Conservation (phyloP, 148 eudicot species). For the Spergularia bocconei region DNA sequence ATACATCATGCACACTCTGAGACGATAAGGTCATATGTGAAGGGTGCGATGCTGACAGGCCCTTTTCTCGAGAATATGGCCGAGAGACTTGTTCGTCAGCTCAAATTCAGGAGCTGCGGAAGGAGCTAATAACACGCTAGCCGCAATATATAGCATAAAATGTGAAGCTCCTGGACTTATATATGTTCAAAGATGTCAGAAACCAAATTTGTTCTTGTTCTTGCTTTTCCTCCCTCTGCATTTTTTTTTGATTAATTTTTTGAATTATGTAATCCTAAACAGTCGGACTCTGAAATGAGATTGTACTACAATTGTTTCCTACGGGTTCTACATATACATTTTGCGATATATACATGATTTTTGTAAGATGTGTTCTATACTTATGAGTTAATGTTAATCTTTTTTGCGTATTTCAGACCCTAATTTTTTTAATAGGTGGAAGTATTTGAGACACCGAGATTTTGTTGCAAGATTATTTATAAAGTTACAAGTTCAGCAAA, state of each 20-base stretch:
- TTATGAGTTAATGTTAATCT: too few relatives aligned
- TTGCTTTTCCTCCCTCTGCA: neutral
- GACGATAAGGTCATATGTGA: conserved; percentile 24
- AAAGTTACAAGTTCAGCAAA: too few relatives aligned
- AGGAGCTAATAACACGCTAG: too few relatives aligned
- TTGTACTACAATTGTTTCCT: neutral
- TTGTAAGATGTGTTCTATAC: neutral
- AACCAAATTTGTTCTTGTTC: neutral
- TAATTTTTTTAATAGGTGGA: too few relatives aligned
- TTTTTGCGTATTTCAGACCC: too few relatives aligned
- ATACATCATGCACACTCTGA: conserved; percentile 49
- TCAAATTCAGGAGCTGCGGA: neutral
- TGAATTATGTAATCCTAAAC: neutral
- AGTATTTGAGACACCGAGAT: too few relatives aligned
- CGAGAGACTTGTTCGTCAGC: neutral
- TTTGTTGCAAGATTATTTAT: too few relatives aligned
- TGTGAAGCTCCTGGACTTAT: neutral
- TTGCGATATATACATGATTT: neutral
- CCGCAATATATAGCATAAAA: too few relatives aligned
- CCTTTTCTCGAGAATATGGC: neutral
- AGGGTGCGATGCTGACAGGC: neutral
- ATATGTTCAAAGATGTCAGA: neutral
- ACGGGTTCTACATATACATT: neutral
- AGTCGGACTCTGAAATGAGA: neutral
- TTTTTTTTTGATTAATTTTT: neutral